A percentile compares a stretch with the other conserved stretches of the same genome.
phyloP scores from a whole-genome alignment of 306 rosid species.

The Calophaca sinica region DNA sequence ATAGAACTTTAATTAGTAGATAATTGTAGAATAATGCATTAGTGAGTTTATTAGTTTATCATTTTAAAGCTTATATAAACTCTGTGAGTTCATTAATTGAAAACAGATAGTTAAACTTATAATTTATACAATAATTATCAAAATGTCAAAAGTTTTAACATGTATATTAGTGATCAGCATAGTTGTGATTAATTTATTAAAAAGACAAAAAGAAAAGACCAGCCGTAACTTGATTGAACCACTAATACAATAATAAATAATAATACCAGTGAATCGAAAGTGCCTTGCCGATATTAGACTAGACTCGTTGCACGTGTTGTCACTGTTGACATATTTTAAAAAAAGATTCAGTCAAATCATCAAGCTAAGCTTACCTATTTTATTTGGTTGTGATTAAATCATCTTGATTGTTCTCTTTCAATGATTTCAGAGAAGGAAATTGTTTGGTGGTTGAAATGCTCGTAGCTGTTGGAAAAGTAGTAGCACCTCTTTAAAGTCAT shows the following conservation, averaged over 20 bases:
- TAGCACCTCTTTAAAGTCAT: background rate
- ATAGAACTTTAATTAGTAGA: background rate
- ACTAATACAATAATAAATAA: background rate
- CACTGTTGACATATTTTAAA: constrained; percentile 26
- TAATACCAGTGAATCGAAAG: background rate
- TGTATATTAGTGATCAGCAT: background rate
- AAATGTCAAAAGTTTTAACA: too few species aligned
- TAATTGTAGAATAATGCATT: background rate
- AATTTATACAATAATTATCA: background rate
- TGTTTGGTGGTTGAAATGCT: background rate
- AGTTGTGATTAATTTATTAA: background rate
- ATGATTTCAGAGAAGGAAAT: background rate
- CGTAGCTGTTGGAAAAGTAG: background rate
- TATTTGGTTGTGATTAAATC: constrained; percentile 16
- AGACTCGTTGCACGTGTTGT: constrained; percentile 35
- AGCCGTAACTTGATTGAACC: too few species aligned
- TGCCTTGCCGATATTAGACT: background rate
- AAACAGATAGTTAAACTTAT: too few species aligned
- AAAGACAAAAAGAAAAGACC: background rate
- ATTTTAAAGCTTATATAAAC: background rate
- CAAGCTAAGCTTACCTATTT: constrained; percentile 10
- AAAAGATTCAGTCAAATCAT: background rate
- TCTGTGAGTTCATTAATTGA: background rate
- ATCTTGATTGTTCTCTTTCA: constrained; percentile 7
- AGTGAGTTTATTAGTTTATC: background rate